phyloP scores from a whole-genome alignment of 108 stramenopile species.

The Cyclostephanos invisitatus region DNA sequence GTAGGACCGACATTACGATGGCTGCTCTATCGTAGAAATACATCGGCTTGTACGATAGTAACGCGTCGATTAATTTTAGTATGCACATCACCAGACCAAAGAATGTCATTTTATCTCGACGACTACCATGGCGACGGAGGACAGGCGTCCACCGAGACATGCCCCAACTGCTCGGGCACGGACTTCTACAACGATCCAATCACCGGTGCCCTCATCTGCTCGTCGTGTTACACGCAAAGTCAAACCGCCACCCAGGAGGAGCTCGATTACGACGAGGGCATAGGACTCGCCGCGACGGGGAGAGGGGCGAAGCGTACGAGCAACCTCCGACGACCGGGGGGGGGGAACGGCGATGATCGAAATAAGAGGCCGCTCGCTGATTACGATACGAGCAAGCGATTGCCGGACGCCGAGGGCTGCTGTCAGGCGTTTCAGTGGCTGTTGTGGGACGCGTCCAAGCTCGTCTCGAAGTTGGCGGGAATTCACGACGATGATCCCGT shows the following conservation, averaged over 20 bases:
- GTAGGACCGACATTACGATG: too few species aligned
- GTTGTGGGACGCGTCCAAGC: slow-evolving; percentile 44
- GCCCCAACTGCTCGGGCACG: slow-evolving; percentile 69
- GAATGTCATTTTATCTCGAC: slow-evolving; percentile 49
- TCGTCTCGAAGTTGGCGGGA: slow-evolving; percentile 38
- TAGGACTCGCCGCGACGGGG: slow-evolving; percentile 47
- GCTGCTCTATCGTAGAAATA: too few species aligned
- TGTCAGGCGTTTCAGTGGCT: slow-evolving; percentile 55
- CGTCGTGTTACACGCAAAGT: slow-evolving; percentile 69
- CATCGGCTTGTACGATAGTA: too few species aligned
- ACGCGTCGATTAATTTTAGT: too few species aligned
- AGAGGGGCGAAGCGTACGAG: slow-evolving; percentile 2
- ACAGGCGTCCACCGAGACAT: slow-evolving; percentile 38
- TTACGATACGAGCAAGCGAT: slow-evolving; percentile 44
- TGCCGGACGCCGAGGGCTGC: slow-evolving; percentile 60
- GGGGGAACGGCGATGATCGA: neutral
- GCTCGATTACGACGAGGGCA: slow-evolving; percentile 60
- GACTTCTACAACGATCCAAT: slow-evolving; percentile 65
- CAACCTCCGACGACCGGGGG: neutral
- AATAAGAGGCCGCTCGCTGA: slow-evolving; percentile 37
- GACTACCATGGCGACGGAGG: slow-evolving; percentile 31
- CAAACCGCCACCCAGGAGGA: slow-evolving; percentile 62
- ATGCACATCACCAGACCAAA: too few species aligned
- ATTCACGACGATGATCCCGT: slow-evolving; percentile 9
- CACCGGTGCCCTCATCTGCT: slow-evolving; percentile 58